Evolutionary conservation across 192 early-diverging fungal species (phyloP).

Genomic region (Coemansia asiatica): DNA sequence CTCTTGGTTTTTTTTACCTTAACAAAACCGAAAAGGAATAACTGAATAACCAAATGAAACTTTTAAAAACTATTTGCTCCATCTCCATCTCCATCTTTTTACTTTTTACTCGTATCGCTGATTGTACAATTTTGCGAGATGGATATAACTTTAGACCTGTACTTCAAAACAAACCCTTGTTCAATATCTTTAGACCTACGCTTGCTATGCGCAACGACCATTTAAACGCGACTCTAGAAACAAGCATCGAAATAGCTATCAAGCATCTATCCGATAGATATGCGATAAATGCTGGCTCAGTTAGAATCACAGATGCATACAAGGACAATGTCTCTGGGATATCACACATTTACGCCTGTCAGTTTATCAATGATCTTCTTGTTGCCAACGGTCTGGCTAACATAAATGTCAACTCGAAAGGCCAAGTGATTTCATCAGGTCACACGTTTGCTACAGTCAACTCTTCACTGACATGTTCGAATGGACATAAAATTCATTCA

Average conservation of each 20-base stretch:
- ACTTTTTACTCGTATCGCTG: too few relatives aligned
- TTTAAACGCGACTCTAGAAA: not conserved
- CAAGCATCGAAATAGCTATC: constrained; percentile 7
- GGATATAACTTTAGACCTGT: not conserved
- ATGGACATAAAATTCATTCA: not conserved
- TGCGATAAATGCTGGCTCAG: constrained; percentile 7
- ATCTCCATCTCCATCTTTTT: too few relatives aligned
- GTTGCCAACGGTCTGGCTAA: constrained; percentile 84
- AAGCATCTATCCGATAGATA: constrained; percentile 13
- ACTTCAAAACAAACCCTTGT: not conserved
- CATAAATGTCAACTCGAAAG: constrained; percentile 70
- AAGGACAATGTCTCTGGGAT: constrained; percentile 69
- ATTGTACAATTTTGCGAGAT: too few relatives aligned
- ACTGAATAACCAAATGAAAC: too few relatives aligned
- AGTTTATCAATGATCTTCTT: constrained; percentile 66
- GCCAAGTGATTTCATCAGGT: constrained; percentile 71
- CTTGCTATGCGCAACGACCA: not conserved
- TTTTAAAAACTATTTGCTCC: too few relatives aligned
- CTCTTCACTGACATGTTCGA: not conserved
- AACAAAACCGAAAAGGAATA: too few relatives aligned
- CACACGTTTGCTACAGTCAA: constrained; percentile 60
- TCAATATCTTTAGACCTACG: not conserved
- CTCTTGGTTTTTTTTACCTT: too few relatives aligned
- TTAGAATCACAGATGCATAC: constrained; percentile 68
- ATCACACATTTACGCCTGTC: constrained; percentile 84